These are phyloP conservation scores for Hypoxylon crocopeplum DNA, from an alignment of 495 filamentous ascomycete genomes.

Conservation along the genomic window DNA sequence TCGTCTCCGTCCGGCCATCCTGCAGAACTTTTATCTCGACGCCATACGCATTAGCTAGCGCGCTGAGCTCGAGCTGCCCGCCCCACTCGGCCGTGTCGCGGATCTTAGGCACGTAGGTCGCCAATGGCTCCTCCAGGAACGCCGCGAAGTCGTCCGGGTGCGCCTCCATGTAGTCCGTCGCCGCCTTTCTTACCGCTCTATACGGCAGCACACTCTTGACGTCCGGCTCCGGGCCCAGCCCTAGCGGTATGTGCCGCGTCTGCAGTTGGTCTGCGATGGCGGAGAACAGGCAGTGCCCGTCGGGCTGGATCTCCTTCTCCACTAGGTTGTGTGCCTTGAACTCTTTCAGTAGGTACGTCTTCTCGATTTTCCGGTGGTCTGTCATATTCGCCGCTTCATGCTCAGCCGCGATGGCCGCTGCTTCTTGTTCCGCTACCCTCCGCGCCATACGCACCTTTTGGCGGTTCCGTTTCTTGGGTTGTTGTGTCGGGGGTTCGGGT, in stretches of 20 bases:
- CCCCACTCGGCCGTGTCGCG: conserved; percentile 95
- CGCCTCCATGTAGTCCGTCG: conserved; percentile 62
- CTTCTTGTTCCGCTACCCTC: conserved; percentile 82
- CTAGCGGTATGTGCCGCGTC: conserved; percentile 48
- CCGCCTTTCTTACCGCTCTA: conserved; percentile 58
- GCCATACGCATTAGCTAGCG: conserved; percentile 81
- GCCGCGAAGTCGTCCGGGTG: conserved; percentile 63
- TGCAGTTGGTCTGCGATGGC: conserved; percentile 85
- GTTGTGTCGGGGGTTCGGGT: conserved; percentile 20
- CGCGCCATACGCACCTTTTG: conserved; percentile 91
- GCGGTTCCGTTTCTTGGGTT: conserved; percentile 79
- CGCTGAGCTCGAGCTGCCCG: conserved; percentile 86
- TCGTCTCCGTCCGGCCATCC: conserved; percentile 78
- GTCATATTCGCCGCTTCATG: conserved; percentile 77
- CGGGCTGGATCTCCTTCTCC: conserved; percentile 83
- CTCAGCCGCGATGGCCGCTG: conserved; percentile 67
- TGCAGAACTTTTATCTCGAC: conserved; percentile 88
- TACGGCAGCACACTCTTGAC: too few relatives aligned
- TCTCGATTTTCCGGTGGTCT: conserved; percentile 76
- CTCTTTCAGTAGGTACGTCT: conserved; percentile 67
- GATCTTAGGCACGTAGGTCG: conserved; percentile 76
- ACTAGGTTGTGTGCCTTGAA: conserved; percentile 68
- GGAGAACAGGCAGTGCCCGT: conserved; percentile 96
- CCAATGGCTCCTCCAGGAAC: conserved; percentile 84
- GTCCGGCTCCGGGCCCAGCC: conserved; percentile 30